Percentiles rank a stretch among this genome's conserved stretches.
Evolutionary conservation across 2,329 filamentous ascomycete species (phyloP).

Genomic region (Arthrocladium fulminans): DNA sequence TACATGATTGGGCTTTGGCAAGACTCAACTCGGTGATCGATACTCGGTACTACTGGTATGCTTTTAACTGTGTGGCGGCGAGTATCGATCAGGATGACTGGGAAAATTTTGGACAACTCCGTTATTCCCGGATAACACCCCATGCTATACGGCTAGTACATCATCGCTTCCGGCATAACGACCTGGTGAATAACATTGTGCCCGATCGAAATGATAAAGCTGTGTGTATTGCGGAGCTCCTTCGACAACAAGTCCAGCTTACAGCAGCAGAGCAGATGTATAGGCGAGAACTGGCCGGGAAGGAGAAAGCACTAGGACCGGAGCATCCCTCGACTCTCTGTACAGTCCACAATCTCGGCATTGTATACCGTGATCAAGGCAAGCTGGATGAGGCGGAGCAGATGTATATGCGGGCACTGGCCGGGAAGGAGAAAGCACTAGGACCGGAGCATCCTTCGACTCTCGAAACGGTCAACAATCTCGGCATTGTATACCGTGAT

Average conservation of each 20-base stretch:
- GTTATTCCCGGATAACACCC: background rate
- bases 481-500: too few relatives aligned
- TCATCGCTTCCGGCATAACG: background rate
- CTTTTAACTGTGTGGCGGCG: constrained; percentile 11
- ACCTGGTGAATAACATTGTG: background rate
- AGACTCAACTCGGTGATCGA: constrained; percentile 10
- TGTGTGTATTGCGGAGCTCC: background rate
- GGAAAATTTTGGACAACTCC: background rate
- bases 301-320: constrained; percentile 12
- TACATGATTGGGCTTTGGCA: constrained; percentile 17
- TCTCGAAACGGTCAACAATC: too few relatives aligned
- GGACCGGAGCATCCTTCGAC: too few relatives aligned
- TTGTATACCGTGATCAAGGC: constrained; percentile 21
- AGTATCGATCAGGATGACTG: background rate
- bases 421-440: too few relatives aligned
- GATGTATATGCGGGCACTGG: too few relatives aligned
- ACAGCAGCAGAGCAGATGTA: constrained; percentile 12
- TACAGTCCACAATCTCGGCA: constrained; percentile 23
- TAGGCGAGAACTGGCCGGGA: background rate
- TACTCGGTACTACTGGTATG: constrained; percentile 8
- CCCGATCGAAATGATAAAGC: background rate
- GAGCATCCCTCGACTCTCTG: constrained; percentile 22
- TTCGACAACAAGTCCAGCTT: background rate
- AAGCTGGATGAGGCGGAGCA: constrained; percentile 15
- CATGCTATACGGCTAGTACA: background rate